Evolutionary conservation across 306 rosid species (phyloP).

Genomic region (Clitoria ternatea): DNA sequence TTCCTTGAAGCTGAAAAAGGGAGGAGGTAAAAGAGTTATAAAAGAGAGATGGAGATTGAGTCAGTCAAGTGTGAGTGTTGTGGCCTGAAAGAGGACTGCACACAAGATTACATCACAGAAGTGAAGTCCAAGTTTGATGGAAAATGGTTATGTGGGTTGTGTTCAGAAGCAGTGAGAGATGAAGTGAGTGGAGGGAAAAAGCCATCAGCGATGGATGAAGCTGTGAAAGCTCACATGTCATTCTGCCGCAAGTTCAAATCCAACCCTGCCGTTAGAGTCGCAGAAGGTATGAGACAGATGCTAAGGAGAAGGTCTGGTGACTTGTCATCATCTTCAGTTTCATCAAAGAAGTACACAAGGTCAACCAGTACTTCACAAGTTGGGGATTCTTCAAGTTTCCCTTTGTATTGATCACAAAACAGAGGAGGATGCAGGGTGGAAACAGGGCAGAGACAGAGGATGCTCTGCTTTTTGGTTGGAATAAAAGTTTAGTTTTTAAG

Average conservation of each 20-base stretch:
- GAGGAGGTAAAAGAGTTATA: background rate
- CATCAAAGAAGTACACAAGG: constrained; percentile 58
- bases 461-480: constrained; percentile 32
- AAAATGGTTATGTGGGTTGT: constrained; percentile 96
- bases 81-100: constrained; percentile 94
- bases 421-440: background rate
- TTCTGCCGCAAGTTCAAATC: constrained; percentile 88
- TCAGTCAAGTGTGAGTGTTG: constrained; percentile 92
- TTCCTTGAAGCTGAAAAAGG: background rate
- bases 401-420: constrained; percentile 37
- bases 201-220: constrained; percentile 72
- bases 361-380: constrained; percentile 71
- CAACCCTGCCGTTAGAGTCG: constrained; percentile 83
- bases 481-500: constrained; percentile 30
- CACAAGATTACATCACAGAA: constrained; percentile 66
- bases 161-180: constrained; percentile 97
- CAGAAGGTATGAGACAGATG: constrained; percentile 98
- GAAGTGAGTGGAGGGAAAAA: constrained; percentile 65
- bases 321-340: constrained; percentile 35
- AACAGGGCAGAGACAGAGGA: constrained; percentile 6
- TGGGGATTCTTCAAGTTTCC: constrained; percentile 62
- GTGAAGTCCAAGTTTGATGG: constrained; percentile 77
- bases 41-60: constrained; percentile 77
- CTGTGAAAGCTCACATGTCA: constrained; percentile 94
- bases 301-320: constrained; percentile 80